Conservation (phyloP, 805 yeast genomes). For the Zygosaccharomyces lentus region DNA sequence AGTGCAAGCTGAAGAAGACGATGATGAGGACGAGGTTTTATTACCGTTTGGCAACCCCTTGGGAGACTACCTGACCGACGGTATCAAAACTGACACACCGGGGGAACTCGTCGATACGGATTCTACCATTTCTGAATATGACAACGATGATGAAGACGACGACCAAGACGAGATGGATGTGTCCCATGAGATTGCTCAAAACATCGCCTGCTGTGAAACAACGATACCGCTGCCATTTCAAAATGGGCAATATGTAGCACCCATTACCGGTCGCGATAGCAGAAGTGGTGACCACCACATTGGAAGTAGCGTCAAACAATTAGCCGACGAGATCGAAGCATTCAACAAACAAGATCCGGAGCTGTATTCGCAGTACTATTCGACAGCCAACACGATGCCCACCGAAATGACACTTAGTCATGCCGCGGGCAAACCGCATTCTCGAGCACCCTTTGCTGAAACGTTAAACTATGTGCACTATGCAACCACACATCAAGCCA, state of each 20-base stretch:
- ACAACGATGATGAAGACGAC: conserved; percentile 4
- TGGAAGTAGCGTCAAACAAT: conserved; percentile 8
- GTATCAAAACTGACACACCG: conserved; percentile 7
- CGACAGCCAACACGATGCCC: conserved; percentile 4
- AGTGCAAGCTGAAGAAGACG: neutral
- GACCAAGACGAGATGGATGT: conserved; percentile 14
- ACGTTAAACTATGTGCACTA: conserved; percentile 8
- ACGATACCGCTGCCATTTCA: conserved; percentile 13
- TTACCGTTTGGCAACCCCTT: conserved; percentile 6
- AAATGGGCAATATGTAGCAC: conserved; percentile 7
- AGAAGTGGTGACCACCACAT: neutral
- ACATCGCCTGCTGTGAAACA: conserved; percentile 19
- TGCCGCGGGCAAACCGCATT: conserved; percentile 3
- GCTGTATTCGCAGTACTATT: conserved; percentile 8
- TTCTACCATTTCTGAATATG: conserved; percentile 14
- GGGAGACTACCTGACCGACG: conserved; percentile 11
- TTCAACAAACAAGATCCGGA: conserved; percentile 13
- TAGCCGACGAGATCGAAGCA: conserved; percentile 15
- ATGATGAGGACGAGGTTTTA: conserved; percentile 1
- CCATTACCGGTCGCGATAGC: neutral
- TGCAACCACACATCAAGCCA: conserved; percentile 1
- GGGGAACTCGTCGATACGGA: conserved; percentile 14
- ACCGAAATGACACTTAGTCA: conserved; percentile 6
- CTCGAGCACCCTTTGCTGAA: conserved; percentile 1
- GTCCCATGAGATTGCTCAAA: conserved; percentile 19